Evolutionary conservation across 306 rosid genomes (phyloP).

Genomic region (Dalbergia cochinchinensis): DNA sequence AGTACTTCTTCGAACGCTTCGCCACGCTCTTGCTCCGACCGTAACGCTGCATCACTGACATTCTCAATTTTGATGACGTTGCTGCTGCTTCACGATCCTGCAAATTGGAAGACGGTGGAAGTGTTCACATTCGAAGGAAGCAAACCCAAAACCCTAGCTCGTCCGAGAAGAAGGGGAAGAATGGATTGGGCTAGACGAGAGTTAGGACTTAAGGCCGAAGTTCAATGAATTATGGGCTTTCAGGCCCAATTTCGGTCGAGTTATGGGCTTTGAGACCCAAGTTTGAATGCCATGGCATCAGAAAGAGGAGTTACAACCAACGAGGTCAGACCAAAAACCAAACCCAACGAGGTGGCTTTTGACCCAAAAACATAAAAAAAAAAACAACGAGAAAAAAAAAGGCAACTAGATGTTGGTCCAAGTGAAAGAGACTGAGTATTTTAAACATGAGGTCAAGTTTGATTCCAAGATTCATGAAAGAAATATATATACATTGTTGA

Average conservation of each 20-base stretch:
- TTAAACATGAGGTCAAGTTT: too few relatives aligned
- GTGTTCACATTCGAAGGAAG: not conserved
- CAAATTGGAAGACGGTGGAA: conserved; percentile 13
- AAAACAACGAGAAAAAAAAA: too few relatives aligned
- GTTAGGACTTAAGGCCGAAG: not conserved
- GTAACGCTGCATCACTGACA: conserved; percentile 69
- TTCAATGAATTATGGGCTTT: not conserved
- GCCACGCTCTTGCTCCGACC: conserved; percentile 69
- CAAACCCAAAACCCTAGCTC: conserved; percentile 53
- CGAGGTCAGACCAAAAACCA: too few relatives aligned
- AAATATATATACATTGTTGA: too few relatives aligned
- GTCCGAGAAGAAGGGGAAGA: not conserved
- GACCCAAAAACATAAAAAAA: too few relatives aligned
- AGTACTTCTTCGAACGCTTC: conserved; percentile 73
- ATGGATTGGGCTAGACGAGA: conserved; percentile 4
- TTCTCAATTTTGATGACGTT: conserved; percentile 22
- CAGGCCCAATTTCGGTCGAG: not conserved
- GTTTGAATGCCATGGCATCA: not conserved
- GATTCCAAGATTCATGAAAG: too few relatives aligned
- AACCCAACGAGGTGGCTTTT: too few relatives aligned
- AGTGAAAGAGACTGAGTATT: too few relatives aligned
- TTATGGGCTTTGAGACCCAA: not conserved
- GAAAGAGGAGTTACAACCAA: too few relatives aligned
- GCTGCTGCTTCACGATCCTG: not conserved
- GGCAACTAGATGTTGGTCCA: too few relatives aligned